A percentile compares a stretch with the other conserved stretches of the same genome.
Conservation (phyloP, 768 basidiomycete species). For the Boletus patriciae region DNA sequence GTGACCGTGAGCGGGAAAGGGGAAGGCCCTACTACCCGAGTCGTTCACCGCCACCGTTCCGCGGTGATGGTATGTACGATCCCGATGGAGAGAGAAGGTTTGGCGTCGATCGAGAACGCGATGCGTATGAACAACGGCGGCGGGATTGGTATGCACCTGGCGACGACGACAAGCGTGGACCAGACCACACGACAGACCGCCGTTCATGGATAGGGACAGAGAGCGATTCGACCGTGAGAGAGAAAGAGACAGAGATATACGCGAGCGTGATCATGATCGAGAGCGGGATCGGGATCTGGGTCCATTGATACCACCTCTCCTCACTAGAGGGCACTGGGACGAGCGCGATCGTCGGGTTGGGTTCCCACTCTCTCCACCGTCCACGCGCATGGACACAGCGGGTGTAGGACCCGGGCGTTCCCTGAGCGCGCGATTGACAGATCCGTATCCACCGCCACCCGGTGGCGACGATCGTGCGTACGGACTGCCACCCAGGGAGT, state of each 20-base stretch:
- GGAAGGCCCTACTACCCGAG: constrained; percentile 33
- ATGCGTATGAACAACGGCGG: too few species aligned
- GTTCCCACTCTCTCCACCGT: constrained; percentile 23
- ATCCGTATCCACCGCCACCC: too few species aligned
- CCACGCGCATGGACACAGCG: constrained; percentile 17
- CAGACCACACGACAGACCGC: too few species aligned
- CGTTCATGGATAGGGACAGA: constrained; percentile 32
- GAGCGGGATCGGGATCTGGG: too few species aligned
- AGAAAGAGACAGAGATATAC: constrained; percentile 24
- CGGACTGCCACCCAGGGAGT: too few species aligned
- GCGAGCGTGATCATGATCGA: too few species aligned
- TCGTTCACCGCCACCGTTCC: constrained; percentile 31
- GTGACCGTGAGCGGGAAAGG: constrained; percentile 28
- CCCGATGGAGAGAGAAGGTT: constrained; percentile 38
- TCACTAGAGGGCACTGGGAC: constrained; percentile 35
- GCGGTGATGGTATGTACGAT: constrained; percentile 31
- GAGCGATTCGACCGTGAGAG: constrained; percentile 43
- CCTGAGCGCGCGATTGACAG: too few species aligned
- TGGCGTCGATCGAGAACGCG: constrained; percentile 19
- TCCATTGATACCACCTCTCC: too few species aligned
- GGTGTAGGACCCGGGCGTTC: neutral
- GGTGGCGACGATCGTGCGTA: too few species aligned
- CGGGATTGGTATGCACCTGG: constrained; percentile 19
- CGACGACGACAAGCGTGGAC: constrained; percentile 43
- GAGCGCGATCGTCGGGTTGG: constrained; percentile 39